Evolutionary conservation across 352 stramenopile genomes (phyloP).

Genomic region (Pythium biforme): DNA sequence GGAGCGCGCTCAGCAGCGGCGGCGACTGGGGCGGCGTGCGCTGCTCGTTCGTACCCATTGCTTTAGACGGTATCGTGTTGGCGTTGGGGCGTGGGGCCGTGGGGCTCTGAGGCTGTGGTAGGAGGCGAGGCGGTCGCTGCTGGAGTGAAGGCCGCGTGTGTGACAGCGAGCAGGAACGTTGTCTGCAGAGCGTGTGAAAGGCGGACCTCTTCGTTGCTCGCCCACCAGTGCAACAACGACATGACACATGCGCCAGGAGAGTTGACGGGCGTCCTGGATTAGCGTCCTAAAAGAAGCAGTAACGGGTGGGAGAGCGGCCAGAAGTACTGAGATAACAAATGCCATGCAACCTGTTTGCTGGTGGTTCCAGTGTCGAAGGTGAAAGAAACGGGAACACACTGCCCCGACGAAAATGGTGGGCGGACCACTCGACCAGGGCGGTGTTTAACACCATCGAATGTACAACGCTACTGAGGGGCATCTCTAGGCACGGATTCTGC

Average conservation of each 20-base stretch:
- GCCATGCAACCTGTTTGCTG: neutral
- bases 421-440: too few species aligned
- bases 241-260: slow-evolving; percentile 6
- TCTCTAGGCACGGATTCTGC: too few species aligned
- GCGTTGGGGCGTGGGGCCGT: neutral
- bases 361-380: neutral
- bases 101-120: neutral
- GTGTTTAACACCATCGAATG: too few species aligned
- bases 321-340: neutral
- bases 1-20: slow-evolving; percentile 66
- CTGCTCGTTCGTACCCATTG: slow-evolving; percentile 59
- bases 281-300: slow-evolving; percentile 10
- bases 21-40: slow-evolving; percentile 38
- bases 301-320: neutral
- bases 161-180: neutral
- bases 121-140: too few species aligned
- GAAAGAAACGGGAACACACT: too few species aligned
- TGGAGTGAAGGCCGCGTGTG: neutral
- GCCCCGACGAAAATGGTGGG: too few species aligned
- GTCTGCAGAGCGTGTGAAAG: neutral
- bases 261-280: slow-evolving; percentile 14
- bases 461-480: too few species aligned
- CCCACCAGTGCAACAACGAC: slow-evolving; percentile 25
- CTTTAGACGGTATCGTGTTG: too few species aligned
- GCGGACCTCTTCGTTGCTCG: neutral